Evolutionary conservation across 331 rosid genomes (phyloP), one percentile per base, ranked within the genome.

Genomic region (Pyrus hybrid): DNA sequence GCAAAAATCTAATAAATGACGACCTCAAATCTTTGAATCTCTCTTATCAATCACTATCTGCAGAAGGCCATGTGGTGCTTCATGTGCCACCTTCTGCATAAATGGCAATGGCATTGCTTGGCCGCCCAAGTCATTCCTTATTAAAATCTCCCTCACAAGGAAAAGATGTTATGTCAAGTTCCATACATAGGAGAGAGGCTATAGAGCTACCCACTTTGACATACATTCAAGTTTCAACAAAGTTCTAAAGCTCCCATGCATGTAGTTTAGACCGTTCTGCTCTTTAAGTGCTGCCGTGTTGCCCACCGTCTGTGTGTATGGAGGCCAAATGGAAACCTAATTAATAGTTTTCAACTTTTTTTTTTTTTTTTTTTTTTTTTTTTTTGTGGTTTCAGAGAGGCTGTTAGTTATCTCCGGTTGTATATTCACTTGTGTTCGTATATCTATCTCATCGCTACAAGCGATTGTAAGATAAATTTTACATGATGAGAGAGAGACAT

Each of bases 21-120:
- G 69, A 60, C 41, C 47, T 62, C 25, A 71, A 43, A 41, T 53
- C 26, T 30, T 25, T 47, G 12, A 10, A 26, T 73, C 74, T 74
- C 79, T 73, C 25, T 70, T 78, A 73, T 71, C 87, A 60, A 62
- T 84, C 89, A 74, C 85, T 71, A 70, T 79, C 85, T 62, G 5
- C 61, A 8, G 83, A 29, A 74, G 71, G 68, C 82, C 89, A 84
- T 82, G 88, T 85, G 83, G 83, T 67, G 77, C 73, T 60, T 84
- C 87, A 81, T 75, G 83, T 77, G 83, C 84, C 77, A 35, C 23
- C 78, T 76, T 81, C 83, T 68, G 61, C 76, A 37, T 73, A 80
- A 80, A 78, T 82, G 73, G 91, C 77, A 85, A 80, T 72, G 75
- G 32, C 63, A 65, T 86, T 74, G 79, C 79, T 29, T 76, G 69